Conservation (phyloP, 176 grass and related monocot genomes). For the Calamus simplicifolius region DNA sequence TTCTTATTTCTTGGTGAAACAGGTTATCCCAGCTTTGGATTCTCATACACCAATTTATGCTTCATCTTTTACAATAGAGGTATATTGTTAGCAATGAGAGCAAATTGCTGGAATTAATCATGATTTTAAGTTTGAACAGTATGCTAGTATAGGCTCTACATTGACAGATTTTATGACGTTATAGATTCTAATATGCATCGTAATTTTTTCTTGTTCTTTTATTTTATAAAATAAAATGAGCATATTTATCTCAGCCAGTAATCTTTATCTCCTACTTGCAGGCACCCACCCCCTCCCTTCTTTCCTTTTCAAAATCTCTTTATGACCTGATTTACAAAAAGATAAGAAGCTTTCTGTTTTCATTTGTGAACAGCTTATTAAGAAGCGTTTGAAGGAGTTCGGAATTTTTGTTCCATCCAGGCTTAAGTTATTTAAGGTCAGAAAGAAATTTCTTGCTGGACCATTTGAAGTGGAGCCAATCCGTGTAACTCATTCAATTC, state of each 20-base stretch:
- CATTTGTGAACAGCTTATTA: conserved; percentile 69
- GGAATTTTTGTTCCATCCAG: conserved; percentile 79
- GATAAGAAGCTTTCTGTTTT: conserved; percentile 7
- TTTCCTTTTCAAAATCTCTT: no score
- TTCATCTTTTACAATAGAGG: conserved; percentile 98
- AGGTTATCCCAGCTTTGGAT: conserved; percentile 98
- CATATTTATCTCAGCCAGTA: no score
- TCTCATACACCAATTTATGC: conserved; percentile 81
- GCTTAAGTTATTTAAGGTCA: conserved; percentile 75
- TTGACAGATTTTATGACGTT: no score
- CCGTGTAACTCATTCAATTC: conserved; percentile 97
- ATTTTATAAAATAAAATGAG: no score
- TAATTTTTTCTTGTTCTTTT: no score
- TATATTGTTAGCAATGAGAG: conserved; percentile 7
- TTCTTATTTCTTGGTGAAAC: conserved; percentile 22
- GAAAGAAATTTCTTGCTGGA: conserved; percentile 84
- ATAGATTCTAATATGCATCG: no score
- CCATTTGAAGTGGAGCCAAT: conserved; percentile 99
- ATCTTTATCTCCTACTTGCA: no score
- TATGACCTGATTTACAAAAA: no score
- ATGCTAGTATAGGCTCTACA: no score
- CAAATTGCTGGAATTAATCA: no score
- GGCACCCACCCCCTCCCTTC: no score
- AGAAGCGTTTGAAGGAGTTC: conserved; percentile 96
- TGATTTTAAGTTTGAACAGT: no score